phyloP scores from a whole-genome alignment of 2,329 filamentous ascomycete genomes.

The Fusarium pseudoanthophilum region DNA sequence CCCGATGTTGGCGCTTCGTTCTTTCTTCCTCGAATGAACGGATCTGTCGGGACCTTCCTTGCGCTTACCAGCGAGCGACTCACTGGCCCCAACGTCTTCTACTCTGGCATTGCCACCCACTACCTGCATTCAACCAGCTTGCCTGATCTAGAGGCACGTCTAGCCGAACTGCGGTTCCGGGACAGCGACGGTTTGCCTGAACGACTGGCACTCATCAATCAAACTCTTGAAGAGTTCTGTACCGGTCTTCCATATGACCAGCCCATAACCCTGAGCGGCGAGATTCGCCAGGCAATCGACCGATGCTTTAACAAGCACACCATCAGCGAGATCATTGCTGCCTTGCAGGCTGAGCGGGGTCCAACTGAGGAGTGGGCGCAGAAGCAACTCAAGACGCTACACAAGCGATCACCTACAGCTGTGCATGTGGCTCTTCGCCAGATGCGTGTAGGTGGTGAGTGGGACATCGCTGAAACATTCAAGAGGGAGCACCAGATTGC shows the following conservation, averaged over 20 bases:
- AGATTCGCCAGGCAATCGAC: constrained; percentile 84
- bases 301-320: constrained; percentile 77
- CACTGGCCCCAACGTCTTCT: constrained; percentile 86
- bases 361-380: constrained; percentile 78
- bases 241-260: constrained; percentile 84
- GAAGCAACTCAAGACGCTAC: constrained; percentile 79
- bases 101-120: constrained; percentile 92
- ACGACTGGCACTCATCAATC: constrained; percentile 79
- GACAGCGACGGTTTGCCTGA: constrained; percentile 74
- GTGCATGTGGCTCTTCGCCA: constrained; percentile 86
- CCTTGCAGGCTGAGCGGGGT: constrained; percentile 66
- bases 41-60: constrained; percentile 88
- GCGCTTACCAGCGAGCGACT: constrained; percentile 89
- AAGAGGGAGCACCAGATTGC: constrained; percentile 87
- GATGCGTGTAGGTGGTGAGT: constrained; percentile 78
- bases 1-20: constrained; percentile 97
- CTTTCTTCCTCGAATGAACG: constrained; percentile 91
- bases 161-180: constrained; percentile 88
- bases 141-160: constrained; percentile 80
- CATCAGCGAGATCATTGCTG: constrained; percentile 75
- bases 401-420: constrained; percentile 83
- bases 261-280: constrained; percentile 73
- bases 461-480: constrained; percentile 89
- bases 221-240: constrained; percentile 90
- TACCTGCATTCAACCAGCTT: constrained; percentile 93